phyloP scores from a whole-genome alignment of 2,329 filamentous ascomycete genomes.

The Orbilia oligospora region DNA sequence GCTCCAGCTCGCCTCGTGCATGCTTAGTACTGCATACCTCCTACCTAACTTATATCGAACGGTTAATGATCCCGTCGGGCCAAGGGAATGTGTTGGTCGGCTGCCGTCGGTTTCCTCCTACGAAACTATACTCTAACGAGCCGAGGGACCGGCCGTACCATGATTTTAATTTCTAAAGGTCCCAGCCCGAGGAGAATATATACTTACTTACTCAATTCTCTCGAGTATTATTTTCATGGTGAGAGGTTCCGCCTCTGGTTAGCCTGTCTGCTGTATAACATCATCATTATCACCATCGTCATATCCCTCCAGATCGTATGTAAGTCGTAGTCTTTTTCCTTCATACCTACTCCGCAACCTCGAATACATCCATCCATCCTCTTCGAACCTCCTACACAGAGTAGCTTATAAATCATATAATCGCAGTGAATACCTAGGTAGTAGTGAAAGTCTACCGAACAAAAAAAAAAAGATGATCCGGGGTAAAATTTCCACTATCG shows the following conservation, averaged over 20 bases:
- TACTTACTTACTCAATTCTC: conserved; percentile 13
- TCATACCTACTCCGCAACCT: too few species aligned
- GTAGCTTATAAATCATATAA: conserved; percentile 16
- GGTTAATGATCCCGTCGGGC: conserved; percentile 13
- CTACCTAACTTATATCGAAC: background rate
- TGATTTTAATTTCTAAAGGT: conserved; percentile 36
- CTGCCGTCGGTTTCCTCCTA: conserved; percentile 46
- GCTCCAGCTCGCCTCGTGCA: too few species aligned
- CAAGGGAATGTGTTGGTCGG: conserved; percentile 44
- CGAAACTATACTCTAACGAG: conserved; percentile 21
- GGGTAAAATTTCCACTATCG: conserved; percentile 21
- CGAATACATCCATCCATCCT: too few species aligned
- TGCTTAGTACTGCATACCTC: too few species aligned
- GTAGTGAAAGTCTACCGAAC: too few species aligned
- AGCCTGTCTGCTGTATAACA: background rate
- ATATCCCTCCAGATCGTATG: background rate
- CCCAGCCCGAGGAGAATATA: background rate
- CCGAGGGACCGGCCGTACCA: conserved; percentile 44
- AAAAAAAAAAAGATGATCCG: conserved; percentile 44
- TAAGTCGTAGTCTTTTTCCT: conserved; percentile 8
- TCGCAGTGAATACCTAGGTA: too few species aligned
- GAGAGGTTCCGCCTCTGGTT: conserved; percentile 9
- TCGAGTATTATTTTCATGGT: conserved; percentile 12
- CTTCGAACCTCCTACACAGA: background rate
- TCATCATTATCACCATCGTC: too few species aligned